Evolutionary conservation across 257 asterid species (phyloP).

Genomic region (Plantago major): DNA sequence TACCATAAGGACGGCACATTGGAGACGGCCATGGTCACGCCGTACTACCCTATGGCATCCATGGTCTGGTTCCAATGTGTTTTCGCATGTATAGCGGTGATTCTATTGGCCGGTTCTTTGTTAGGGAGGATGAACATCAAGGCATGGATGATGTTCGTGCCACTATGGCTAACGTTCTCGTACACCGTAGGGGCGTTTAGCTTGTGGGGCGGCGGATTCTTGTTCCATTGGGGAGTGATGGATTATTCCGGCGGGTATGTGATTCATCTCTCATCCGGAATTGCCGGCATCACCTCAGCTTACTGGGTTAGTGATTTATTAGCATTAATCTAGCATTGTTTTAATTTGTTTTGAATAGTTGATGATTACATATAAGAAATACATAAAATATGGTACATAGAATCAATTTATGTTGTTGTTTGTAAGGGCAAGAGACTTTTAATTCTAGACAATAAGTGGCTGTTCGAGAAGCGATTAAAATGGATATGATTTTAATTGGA

Average conservation of each 20-base stretch:
- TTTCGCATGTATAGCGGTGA: slow-evolving; percentile 46
- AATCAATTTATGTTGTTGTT: too few species aligned
- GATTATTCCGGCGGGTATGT: slow-evolving; percentile 66
- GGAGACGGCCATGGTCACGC: slow-evolving; percentile 37
- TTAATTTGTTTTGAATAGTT: neutral
- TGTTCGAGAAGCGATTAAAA: too few species aligned
- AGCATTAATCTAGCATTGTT: neutral
- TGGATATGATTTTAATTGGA: too few species aligned
- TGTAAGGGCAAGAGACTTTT: too few species aligned
- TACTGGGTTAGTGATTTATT: slow-evolving; percentile 39
- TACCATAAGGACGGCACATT: slow-evolving; percentile 25
- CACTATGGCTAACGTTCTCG: slow-evolving; percentile 56
- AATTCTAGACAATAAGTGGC: too few species aligned
- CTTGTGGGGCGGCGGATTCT: slow-evolving; percentile 65
- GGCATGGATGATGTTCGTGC: slow-evolving; percentile 74
- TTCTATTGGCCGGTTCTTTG: slow-evolving; percentile 48
- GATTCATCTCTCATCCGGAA: slow-evolving; percentile 63
- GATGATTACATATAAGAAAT: too few species aligned
- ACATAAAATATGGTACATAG: too few species aligned
- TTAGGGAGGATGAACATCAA: slow-evolving; percentile 60
- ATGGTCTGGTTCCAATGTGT: slow-evolving; percentile 70
- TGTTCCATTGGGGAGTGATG: slow-evolving; percentile 62
- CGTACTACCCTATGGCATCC: slow-evolving; percentile 54
- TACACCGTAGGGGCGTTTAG: slow-evolving; percentile 69
- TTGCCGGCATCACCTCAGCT: slow-evolving; percentile 62